Evolutionary conservation across 805 yeast genomes (phyloP).

Genomic region (Wickerhamiella brachini): DNA sequence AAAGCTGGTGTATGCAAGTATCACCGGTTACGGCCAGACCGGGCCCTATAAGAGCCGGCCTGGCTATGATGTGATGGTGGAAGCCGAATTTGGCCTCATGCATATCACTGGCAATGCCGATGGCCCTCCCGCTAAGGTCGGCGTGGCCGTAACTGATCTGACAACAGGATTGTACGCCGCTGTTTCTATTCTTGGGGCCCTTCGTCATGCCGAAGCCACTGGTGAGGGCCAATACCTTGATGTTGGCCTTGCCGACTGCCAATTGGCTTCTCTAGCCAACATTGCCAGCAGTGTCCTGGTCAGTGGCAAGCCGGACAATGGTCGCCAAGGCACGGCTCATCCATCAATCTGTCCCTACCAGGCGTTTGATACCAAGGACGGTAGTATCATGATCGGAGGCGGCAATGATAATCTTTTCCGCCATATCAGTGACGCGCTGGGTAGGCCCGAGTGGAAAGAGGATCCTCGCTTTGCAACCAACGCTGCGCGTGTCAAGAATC

Average conservation of each 20-base stretch:
- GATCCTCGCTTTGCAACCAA: slow-evolving; percentile 25
- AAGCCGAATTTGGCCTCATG: slow-evolving; percentile 33
- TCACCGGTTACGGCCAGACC: slow-evolving; percentile 32
- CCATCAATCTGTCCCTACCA: slow-evolving; percentile 31
- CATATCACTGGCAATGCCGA: slow-evolving; percentile 30
- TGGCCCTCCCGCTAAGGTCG: slow-evolving; percentile 31
- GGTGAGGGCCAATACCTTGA: slow-evolving; percentile 29
- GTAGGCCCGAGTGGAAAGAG: slow-evolving; percentile 26
- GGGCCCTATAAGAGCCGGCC: slow-evolving; percentile 29
- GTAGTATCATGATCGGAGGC: slow-evolving; percentile 29
- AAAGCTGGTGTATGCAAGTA: slow-evolving; percentile 25
- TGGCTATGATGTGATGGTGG: slow-evolving; percentile 33
- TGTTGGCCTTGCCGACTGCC: slow-evolving; percentile 27
- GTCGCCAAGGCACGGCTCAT: slow-evolving; percentile 31
- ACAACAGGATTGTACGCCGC: slow-evolving; percentile 30
- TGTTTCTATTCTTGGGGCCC: slow-evolving; percentile 27
- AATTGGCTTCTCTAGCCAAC: slow-evolving; percentile 29
- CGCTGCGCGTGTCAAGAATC: slow-evolving; percentile 25
- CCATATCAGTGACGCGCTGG: slow-evolving; percentile 23
- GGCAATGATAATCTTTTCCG: slow-evolving; percentile 29
- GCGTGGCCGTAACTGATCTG: slow-evolving; percentile 32
- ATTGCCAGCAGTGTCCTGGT: slow-evolving; percentile 28
- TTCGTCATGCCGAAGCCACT: slow-evolving; percentile 22
- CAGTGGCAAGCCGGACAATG: slow-evolving; percentile 27
- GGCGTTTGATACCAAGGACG: slow-evolving; percentile 27